Percentiles rank a stretch among this genome's conserved stretches.
These are phyloP conservation scores for Boletus sensibilis DNA, from an alignment of 768 basidiomycete species.

Conservation along the genomic window DNA sequence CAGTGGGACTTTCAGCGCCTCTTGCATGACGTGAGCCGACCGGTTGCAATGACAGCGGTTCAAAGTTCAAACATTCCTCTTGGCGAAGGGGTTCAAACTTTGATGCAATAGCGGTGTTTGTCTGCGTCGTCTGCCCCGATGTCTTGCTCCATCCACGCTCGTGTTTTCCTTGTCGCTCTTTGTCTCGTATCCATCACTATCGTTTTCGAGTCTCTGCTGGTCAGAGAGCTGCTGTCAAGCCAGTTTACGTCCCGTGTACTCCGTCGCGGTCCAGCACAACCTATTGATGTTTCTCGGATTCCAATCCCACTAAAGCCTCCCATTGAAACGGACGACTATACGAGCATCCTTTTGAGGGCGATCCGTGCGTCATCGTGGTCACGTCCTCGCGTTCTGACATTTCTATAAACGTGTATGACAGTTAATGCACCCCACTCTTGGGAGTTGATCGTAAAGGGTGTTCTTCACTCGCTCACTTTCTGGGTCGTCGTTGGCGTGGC, in stretches of 20 bases:
- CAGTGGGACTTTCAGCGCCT: background rate
- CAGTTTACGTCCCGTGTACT: background rate
- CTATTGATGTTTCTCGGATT: no score
- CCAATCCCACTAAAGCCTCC: no score
- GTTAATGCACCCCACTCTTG: slow-evolving; percentile 19
- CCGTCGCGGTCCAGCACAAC: background rate
- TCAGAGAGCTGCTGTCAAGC: background rate
- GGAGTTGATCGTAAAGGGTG: slow-evolving; percentile 14
- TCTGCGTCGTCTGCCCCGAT: background rate
- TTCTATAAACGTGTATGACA: background rate
- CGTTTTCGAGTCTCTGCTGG: slow-evolving; percentile 11
- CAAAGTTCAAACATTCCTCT: background rate
- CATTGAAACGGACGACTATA: background rate
- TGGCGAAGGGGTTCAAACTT: background rate
- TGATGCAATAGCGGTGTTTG: background rate
- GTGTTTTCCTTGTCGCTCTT: slow-evolving; percentile 18
- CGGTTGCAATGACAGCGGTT: background rate
- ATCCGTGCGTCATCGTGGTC: slow-evolving; percentile 10
- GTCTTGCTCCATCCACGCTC: slow-evolving; percentile 6
- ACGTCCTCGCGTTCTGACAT: background rate
- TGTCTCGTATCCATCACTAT: slow-evolving; percentile 8
- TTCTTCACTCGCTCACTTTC: slow-evolving; percentile 6
- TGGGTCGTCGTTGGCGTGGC: slow-evolving; percentile 7
- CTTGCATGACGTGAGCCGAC: background rate
- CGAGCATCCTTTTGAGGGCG: slow-evolving; percentile 8